Evolutionary conservation across 2,329 filamentous ascomycete genomes (phyloP).

Genomic region (Onygenales sp.): DNA sequence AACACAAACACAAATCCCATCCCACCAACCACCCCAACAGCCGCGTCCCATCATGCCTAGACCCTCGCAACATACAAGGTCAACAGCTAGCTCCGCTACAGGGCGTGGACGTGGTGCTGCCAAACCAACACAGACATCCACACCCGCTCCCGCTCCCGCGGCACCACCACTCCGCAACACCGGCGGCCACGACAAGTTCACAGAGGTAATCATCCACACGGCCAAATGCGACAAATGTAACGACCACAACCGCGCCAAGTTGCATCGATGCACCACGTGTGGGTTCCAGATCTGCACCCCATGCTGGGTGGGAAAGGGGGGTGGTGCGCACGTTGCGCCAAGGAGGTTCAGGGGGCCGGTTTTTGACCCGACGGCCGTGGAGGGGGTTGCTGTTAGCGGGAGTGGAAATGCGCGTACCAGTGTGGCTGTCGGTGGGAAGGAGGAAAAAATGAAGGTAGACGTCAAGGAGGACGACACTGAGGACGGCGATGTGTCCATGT

Average conservation of each 20-base stretch:
- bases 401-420: background rate
- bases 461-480: background rate
- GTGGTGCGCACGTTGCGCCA: slow-evolving; percentile 12
- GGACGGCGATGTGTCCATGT: background rate
- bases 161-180: no score
- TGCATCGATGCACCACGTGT: slow-evolving; percentile 25
- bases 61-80: no score
- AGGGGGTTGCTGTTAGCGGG: background rate
- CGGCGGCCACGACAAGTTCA: slow-evolving; percentile 15
- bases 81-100: no score
- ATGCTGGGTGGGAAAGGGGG: slow-evolving; percentile 17
- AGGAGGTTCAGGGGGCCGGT: slow-evolving; percentile 10
- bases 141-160: no score
- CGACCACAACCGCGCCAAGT: slow-evolving; percentile 20
- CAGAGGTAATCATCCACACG: slow-evolving; percentile 22
- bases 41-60: no score
- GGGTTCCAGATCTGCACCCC: slow-evolving; percentile 27
- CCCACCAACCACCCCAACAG: no score
- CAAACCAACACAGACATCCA: no score
- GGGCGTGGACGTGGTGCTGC: no score
- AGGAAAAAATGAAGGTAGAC: background rate
- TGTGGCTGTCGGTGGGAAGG: background rate
- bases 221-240: slow-evolving; percentile 31
- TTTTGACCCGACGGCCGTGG: slow-evolving; percentile 3
- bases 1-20: no score